These are phyloP conservation scores for Mrakia blollopis DNA, from an alignment of 768 basidiomycete genomes.

Conservation along the genomic window DNA sequence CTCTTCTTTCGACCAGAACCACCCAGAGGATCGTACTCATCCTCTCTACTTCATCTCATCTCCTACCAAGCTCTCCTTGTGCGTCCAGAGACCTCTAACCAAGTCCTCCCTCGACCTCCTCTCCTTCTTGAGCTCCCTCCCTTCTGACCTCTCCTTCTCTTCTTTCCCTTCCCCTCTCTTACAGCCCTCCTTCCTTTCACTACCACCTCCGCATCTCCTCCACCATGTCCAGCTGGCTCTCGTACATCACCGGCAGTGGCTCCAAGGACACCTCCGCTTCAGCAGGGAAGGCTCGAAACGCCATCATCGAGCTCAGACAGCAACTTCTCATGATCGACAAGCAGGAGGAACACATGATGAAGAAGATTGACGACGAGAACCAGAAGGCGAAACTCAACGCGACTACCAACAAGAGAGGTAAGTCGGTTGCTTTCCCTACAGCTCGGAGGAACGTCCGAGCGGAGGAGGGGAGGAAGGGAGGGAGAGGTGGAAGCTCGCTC, in stretches of 20 bases:
- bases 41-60: too few relatives aligned
- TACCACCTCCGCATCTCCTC: not conserved
- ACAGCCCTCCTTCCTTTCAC: not conserved
- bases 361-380: slow-evolving; percentile 91
- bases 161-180: not conserved
- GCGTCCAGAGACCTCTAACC: not conserved
- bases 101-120: not conserved
- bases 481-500: slow-evolving; percentile 3
- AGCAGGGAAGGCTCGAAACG: slow-evolving; percentile 60
- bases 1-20: not conserved
- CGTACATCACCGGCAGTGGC: slow-evolving; percentile 77
- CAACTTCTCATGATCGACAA: slow-evolving; percentile 97
- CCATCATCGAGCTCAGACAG: slow-evolving; percentile 86
- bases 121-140: not conserved
- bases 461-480: not conserved
- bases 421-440: slow-evolving; percentile 41
- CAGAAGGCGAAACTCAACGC: slow-evolving; percentile 90
- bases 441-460: not conserved
- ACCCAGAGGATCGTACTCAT: not conserved
- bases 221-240: slow-evolving; percentile 59
- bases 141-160: not conserved
- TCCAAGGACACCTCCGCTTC: slow-evolving; percentile 66
- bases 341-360: slow-evolving; percentile 95
- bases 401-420: slow-evolving; percentile 86
- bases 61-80: not conserved